Evolutionary conservation across 2,329 filamentous ascomycete species (phyloP), one percentile per base, ranked within the genome.

Genomic region (Diaporthe velutina): DNA sequence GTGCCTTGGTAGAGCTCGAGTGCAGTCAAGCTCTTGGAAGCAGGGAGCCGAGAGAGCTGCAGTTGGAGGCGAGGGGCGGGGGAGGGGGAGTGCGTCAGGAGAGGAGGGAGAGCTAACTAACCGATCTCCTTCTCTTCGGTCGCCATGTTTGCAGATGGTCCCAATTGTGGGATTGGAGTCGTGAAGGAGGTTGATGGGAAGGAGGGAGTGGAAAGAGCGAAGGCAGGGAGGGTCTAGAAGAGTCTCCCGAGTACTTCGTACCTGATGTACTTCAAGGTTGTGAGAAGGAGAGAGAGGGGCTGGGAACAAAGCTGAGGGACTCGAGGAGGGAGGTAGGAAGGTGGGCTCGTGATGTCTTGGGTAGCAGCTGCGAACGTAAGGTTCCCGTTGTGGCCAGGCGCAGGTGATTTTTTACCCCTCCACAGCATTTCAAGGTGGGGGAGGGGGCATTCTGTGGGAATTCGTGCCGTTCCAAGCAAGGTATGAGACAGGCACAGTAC

Each of bases 41-140:
- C 12, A 71, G 3, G n/a, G 64, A 4, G n/a, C 1, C 64, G 48
- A 57, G 58, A 60, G 17, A 72, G 70, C 52, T 70, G 66, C 45
- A 54, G 54, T 25, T 25, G 12, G 22, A 48, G 8, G 40, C 61
- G n/a, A 48, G 17, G 70, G 73, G 54, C 57, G 40, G 70, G 61
- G 55, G 28, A 52, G 57, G 40, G 38, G 33, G 33, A 58, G 15
- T 38, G 15, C 8, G 38, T 25, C 50, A 58, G 42, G 70, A 70
- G 54, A 61, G 57, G 50, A 33, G 57, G 64, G 55, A 48, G 66
- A 28, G 40, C 45, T 67, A 74, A 83, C 83, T 79, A 73, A 85
- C 84, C 84, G 71, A 82, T 80, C 78, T 83, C 81, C 78, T 85
- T 84, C 61, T 77, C 71, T 78, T 85, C 84, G 77, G 84, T 82